phyloP scores from a whole-genome alignment of 306 rosid genomes.

The Pachyrhizus erosus region DNA sequence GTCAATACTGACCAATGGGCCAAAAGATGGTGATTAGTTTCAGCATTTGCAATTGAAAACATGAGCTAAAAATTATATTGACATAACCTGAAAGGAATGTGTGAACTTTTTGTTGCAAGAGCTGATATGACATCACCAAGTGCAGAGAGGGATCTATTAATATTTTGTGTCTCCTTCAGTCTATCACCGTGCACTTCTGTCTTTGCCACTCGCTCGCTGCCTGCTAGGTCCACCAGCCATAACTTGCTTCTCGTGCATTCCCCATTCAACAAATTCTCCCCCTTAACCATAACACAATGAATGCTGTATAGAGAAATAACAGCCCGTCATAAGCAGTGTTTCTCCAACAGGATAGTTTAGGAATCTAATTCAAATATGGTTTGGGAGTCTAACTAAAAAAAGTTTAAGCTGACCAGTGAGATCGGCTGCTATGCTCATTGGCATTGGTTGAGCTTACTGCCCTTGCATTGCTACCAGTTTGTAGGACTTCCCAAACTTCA shows the following conservation, averaged over 20 bases:
- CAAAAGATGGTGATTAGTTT: constrained; percentile 17
- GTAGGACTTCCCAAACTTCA: constrained; percentile 97
- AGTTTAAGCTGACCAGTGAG: constrained; percentile 74
- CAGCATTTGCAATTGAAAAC: constrained; percentile 30
- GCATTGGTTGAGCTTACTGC: constrained; percentile 90
- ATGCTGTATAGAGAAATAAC: constrained; percentile 63
- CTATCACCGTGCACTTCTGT: constrained; percentile 98
- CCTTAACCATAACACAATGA: constrained; percentile 98
- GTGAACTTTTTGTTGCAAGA: constrained; percentile 88
- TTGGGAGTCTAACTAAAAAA: neutral
- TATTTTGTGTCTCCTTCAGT: constrained; percentile 94
- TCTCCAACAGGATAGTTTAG: neutral
- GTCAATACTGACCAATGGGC: constrained; percentile 23
- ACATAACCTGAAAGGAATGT: constrained; percentile 88
- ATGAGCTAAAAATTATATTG: neutral
- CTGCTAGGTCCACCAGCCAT: constrained; percentile 97
- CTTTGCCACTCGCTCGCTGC: constrained; percentile 94
- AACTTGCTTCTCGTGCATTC: constrained; percentile 93
- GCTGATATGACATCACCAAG: constrained; percentile 99
- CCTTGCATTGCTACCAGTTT: constrained; percentile 97
- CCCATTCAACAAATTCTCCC: constrained; percentile 87
- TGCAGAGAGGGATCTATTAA: constrained; percentile 93
- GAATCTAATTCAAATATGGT: neutral
- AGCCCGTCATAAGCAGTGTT: constrained; percentile 37
- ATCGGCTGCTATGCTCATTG: constrained; percentile 94